Evolutionary conservation across 306 rosid species (phyloP).

Genomic region (Malus sylvestris): DNA sequence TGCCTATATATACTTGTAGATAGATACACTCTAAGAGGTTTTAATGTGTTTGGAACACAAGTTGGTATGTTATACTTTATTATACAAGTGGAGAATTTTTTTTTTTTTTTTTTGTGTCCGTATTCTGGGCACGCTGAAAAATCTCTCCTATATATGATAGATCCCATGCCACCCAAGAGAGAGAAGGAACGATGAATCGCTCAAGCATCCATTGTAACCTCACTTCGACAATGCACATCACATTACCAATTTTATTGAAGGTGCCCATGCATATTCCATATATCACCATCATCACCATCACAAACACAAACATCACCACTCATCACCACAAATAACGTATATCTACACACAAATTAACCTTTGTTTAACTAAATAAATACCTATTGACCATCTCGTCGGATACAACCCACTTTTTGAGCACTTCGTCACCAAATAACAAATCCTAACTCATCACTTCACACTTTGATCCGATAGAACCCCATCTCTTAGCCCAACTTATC

Average conservation of each 20-base stretch:
- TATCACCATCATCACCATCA: too few species aligned
- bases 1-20: neutral
- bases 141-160: too few species aligned
- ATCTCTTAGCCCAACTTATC: neutral
- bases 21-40: neutral
- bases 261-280: too few species aligned
- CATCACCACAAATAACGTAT: too few species aligned
- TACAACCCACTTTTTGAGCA: neutral
- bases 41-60: too few species aligned
- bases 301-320: too few species aligned
- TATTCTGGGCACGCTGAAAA: too few species aligned
- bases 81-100: neutral
- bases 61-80: too few species aligned
- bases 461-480: neutral
- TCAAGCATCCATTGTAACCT: neutral
- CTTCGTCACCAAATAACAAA: neutral
- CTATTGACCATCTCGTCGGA: too few species aligned
- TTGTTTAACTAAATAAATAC: too few species aligned
- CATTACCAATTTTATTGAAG: neutral
- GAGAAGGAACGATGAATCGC: neutral
- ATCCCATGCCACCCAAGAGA: neutral
- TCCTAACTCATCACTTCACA: neutral
- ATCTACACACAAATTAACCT: too few species aligned
- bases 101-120: accelerated
- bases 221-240: neutral